These are phyloP conservation scores for Bonia amplexicaulis DNA, from an alignment of 176 grass and related monocot species.

Conservation along the genomic window DNA sequence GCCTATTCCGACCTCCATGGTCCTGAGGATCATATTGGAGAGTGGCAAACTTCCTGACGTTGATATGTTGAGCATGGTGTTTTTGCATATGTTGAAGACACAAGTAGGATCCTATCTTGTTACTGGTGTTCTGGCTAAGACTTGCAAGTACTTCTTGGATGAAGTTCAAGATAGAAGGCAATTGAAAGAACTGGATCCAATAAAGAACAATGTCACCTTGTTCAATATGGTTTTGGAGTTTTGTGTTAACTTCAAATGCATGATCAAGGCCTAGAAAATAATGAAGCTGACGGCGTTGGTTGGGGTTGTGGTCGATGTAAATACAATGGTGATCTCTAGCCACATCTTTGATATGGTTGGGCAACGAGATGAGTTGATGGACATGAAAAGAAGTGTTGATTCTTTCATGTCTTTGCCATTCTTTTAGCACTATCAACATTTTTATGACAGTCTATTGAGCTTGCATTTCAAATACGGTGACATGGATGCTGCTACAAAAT, in stretches of 20 bases:
- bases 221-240: slow-evolving; percentile 87
- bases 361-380: slow-evolving; percentile 61
- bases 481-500: slow-evolving; percentile 56
- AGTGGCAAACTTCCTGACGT: slow-evolving; percentile 52
- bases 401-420: slow-evolving; percentile 31
- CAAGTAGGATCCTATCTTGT: slow-evolving; percentile 65
- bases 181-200: slow-evolving; percentile 37
- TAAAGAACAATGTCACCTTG: slow-evolving; percentile 52
- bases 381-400: slow-evolving; percentile 58
- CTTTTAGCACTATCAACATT: slow-evolving; percentile 49
- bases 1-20: slow-evolving; percentile 49
- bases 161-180: slow-evolving; percentile 39
- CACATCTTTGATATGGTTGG: slow-evolving; percentile 64
- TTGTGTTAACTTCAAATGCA: slow-evolving; percentile 62
- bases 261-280: slow-evolving; percentile 66
- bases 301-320: slow-evolving; percentile 56
- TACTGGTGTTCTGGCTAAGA: slow-evolving; percentile 56
- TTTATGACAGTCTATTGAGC: slow-evolving; percentile 74
- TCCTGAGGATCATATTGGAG: slow-evolving; percentile 61
- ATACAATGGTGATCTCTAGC: slow-evolving; percentile 47
- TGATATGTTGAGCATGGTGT: slow-evolving; percentile 60
- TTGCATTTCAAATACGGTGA: slow-evolving; percentile 82
- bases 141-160: slow-evolving; percentile 51
- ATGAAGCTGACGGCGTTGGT: slow-evolving; percentile 63
- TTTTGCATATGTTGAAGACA: slow-evolving; percentile 75